Evolutionary conservation across 129 eudicot species (phyloP).

Genomic region (Tanacetum coccineum): DNA sequence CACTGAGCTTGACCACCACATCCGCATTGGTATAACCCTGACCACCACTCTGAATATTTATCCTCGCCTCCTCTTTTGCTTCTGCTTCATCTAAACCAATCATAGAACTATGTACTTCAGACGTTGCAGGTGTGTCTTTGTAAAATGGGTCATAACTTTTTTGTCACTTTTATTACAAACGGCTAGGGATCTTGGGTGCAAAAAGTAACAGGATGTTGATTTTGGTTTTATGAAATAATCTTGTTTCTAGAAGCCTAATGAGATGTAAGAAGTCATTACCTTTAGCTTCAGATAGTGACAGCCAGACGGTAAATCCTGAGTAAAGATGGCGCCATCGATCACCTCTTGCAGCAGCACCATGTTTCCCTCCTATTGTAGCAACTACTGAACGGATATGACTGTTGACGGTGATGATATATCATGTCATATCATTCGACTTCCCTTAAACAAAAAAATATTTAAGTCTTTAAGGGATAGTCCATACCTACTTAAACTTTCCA

Average conservation of each 20-base stretch:
- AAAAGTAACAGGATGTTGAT: too few species aligned
- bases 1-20: slow-evolving; percentile 86
- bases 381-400: slow-evolving; percentile 83
- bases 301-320: slow-evolving; percentile 90
- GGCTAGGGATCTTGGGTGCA: too few species aligned
- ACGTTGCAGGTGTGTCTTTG: too few species aligned
- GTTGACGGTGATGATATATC: slow-evolving; percentile 11
- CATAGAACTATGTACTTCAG: too few species aligned
- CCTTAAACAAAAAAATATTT: neutral
- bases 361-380: slow-evolving; percentile 80
- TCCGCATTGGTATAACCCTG: slow-evolving; percentile 82
- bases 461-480: slow-evolving; percentile 5
- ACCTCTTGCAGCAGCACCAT: slow-evolving; percentile 77
- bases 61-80: slow-evolving; percentile 82
- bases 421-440: slow-evolving; percentile 1
- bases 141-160: too few species aligned
- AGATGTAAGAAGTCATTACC: slow-evolving; percentile 33
- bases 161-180: too few species aligned
- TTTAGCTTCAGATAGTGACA: slow-evolving; percentile 82
- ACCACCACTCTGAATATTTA: slow-evolving; percentile 43
- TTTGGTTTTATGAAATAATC: too few species aligned
- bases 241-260: neutral
- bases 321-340: slow-evolving; percentile 86
- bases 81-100: slow-evolving; percentile 57
- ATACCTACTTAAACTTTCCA: slow-evolving; percentile 92